phyloP scores from a whole-genome alignment of 306 rosid species.

The Benincasa hispida region DNA sequence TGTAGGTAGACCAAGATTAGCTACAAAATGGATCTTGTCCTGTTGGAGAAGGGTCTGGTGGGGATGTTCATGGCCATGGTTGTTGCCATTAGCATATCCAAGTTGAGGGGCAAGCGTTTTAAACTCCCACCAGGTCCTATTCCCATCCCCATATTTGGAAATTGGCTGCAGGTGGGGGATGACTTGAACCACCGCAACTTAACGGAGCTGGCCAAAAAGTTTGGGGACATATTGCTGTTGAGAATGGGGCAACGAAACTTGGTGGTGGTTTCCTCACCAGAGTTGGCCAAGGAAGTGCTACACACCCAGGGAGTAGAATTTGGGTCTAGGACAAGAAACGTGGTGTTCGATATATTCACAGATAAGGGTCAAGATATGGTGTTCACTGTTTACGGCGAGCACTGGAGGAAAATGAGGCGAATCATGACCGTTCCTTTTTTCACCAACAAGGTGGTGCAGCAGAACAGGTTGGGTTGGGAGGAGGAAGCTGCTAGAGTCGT shows the following conservation, averaged over 20 bases:
- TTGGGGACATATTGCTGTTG: conserved; percentile 61
- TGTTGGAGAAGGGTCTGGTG: conserved; percentile 59
- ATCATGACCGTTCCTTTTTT: conserved; percentile 89
- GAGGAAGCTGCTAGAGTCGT: conserved; percentile 55
- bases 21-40: conserved; percentile 55
- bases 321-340: conserved; percentile 73
- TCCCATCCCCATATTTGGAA: conserved; percentile 65
- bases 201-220: conserved; percentile 47
- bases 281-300: conserved; percentile 69
- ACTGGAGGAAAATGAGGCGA: conserved; percentile 80
- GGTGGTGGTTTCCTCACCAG: conserved; percentile 62
- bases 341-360: conserved; percentile 78
- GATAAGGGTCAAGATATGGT: conserved; percentile 83
- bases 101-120: conserved; percentile 45
- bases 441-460: conserved; percentile 86
- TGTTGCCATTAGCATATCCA: conserved; percentile 44
- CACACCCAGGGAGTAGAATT: conserved; percentile 83
- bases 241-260: conserved; percentile 84
- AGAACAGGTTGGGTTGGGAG: conserved; percentile 62
- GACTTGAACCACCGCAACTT: conserved; percentile 86
- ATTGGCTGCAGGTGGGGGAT: conserved; percentile 91
- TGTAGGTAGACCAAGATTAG: background rate
- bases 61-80: conserved; percentile 41
- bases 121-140: conserved; percentile 78
- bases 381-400: conserved; percentile 83